Evolutionary conservation across 2,329 filamentous ascomycete species (phyloP), one percentile per base, ranked within the genome.

Genomic region (Ascochyta lentis): DNA sequence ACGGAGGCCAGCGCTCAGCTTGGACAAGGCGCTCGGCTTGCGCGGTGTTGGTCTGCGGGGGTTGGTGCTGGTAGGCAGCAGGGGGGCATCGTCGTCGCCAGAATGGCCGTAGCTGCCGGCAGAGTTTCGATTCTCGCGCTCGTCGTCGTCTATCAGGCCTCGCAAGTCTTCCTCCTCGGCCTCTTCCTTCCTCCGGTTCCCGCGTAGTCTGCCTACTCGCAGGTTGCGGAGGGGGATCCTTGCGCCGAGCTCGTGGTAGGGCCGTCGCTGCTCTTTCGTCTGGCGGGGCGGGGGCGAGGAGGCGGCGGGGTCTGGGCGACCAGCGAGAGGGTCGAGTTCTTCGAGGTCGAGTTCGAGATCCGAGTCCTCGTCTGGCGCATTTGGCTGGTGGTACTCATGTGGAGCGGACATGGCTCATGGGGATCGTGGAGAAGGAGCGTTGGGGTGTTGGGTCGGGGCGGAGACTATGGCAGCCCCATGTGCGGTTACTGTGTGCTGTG

Each of bases 331-430:
- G 71, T 93, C 90, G 64, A 95, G 86, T 80, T 94, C 91, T 69
- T 91, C 84, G 65, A 92, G 83, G 67, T 93, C 89, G 68, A 95
- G 81, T 60, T 91, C 88, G 65, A 89, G 85, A 73, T 94, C 89
- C 45, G 88, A 91, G 73, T 93, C 90, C 72, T 65, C 60, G 54
- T 75, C 71, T 76, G 87, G 87, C 70, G 84, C 83, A 74, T 88
- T 83, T 70, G 84, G 76, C 61, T 77, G 74, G 70, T 77, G 75
- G 70, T 80, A 78, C 68, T 77, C 74, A 69, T 78, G 76, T 43
- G 78, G 73, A 54, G 74, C 70, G 55, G 78, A 74, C 80, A 81
- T 81, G 73, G 73, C 73, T 74, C 76, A 77, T 77, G 58, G 40
- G 54, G 42, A 23, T 26, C 13, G 38, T 37, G 16, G 19, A n/a